Evolutionary conservation across 768 basidiomycete species (phyloP).

Genomic region (Tricholoma sp.): DNA sequence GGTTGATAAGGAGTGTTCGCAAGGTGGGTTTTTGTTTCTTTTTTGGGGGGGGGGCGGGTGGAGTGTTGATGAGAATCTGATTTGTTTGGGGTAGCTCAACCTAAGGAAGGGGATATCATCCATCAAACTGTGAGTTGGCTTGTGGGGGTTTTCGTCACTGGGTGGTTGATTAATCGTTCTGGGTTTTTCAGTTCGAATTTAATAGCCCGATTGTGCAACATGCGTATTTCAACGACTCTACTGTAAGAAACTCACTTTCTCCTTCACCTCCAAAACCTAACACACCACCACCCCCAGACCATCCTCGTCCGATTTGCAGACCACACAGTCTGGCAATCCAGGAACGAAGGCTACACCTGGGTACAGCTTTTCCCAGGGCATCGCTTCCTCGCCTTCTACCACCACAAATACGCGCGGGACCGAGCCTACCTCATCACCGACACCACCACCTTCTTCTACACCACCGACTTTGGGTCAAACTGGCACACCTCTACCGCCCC

Average conservation of each 20-base stretch:
- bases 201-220: no score
- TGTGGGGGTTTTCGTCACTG: no score
- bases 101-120: slow-evolving; percentile 69
- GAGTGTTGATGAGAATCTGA: slow-evolving; percentile 2
- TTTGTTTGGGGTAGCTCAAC: slow-evolving; percentile 60
- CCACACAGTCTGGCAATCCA: slow-evolving; percentile 88
- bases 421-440: slow-evolving; percentile 90
- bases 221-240: no score
- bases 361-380: no score
- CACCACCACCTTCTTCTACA: slow-evolving; percentile 59
- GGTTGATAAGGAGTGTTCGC: slow-evolving; percentile 70
- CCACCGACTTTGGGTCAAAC: no score
- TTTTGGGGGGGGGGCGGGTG: not conserved
- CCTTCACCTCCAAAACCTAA: not conserved
- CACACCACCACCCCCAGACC: slow-evolving; percentile 42
- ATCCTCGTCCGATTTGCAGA: no score
- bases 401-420: slow-evolving; percentile 71
- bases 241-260: not conserved
- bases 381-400: no score
- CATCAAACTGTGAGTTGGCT: slow-evolving; percentile 69
- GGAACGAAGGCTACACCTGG: slow-evolving; percentile 94
- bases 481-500: slow-evolving; percentile 55
- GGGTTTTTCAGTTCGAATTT: slow-evolving; percentile 54
- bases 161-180: not conserved
- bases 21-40: slow-evolving; percentile 45